Conservation (phyloP, 2,329 filamentous ascomycete genomes). For the Diplocarpon rosae region DNA sequence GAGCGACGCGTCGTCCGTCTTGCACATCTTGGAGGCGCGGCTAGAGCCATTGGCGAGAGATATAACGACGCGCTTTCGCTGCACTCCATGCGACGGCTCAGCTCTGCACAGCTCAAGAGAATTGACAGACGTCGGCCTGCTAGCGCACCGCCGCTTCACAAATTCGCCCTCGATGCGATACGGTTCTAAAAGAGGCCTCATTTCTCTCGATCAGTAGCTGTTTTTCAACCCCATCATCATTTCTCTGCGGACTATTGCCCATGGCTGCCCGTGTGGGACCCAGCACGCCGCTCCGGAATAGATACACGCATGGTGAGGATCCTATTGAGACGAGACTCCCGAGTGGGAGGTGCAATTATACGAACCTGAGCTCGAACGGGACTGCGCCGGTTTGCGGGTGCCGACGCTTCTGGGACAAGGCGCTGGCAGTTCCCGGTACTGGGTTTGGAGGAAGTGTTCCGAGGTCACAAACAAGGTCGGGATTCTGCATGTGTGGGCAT, state of each 20-base stretch:
- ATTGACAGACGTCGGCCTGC: slow-evolving; percentile 17
- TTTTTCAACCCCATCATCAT: neutral
- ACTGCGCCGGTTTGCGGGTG: slow-evolving; percentile 38
- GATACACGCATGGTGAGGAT: slow-evolving; percentile 15
- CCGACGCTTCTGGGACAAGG: slow-evolving; percentile 39
- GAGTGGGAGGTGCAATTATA: slow-evolving; percentile 41
- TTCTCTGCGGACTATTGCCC: slow-evolving; percentile 7
- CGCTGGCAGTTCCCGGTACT: slow-evolving; percentile 9
- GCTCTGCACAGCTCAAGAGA: slow-evolving; percentile 2
- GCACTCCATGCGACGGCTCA: slow-evolving; percentile 7
- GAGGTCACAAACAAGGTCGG: slow-evolving; percentile 9
- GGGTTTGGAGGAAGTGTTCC: slow-evolving; percentile 2
- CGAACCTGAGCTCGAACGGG: slow-evolving; percentile 34
- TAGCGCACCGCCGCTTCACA: slow-evolving; percentile 8
- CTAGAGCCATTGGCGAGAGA: slow-evolving; percentile 5
- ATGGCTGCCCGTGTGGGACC: slow-evolving; percentile 24
- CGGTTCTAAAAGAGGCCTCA: slow-evolving; percentile 5
- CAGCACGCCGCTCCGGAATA: slow-evolving; percentile 24
- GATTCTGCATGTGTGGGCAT: slow-evolving; percentile 41
- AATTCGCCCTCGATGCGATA: slow-evolving; percentile 19
- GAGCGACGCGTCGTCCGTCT: slow-evolving; percentile 18
- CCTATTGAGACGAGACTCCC: slow-evolving; percentile 26
- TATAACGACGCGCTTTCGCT: slow-evolving; percentile 1
- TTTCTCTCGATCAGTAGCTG: slow-evolving; percentile 7
- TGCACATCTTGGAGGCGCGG: slow-evolving; percentile 1